Evolutionary conservation across 2,329 filamentous ascomycete species (phyloP), one percentile per base, ranked within the genome.

Genomic region (Celoporthe dispersa): DNA sequence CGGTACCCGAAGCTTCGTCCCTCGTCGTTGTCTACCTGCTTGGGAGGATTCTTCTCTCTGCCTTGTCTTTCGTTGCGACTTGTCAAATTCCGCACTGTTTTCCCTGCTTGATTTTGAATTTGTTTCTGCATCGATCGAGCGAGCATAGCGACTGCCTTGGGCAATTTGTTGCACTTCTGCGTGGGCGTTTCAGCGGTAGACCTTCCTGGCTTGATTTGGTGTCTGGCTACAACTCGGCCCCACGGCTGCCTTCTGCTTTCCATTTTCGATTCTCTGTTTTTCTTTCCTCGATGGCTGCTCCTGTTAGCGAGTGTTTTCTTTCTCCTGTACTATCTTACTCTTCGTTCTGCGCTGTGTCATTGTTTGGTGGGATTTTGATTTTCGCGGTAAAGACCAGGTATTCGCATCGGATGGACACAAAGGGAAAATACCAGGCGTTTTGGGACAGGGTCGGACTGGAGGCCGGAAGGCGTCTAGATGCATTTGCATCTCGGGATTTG

Each of bases 391-490:
- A 53, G 64, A 57, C 25, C 51, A 41, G 66, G 48, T 41, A 66
- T 51, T 55, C 66, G 70, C 70, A 70, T 72, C 53, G 68, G 70
- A 39, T 55, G 68, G 70, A 37, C 33, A 60, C 71, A 74, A n/a
- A n/a, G 74, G 74, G 75, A 73, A 73, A 75, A 79, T 77, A 79
- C 75, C 76, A 78, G 77, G 78, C 73, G 78, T 80, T 77, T 71
- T 71, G 75, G 74, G 71, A 73, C 59, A 37, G 57, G 64, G 41
- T 19, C 41, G 41, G 68, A 44, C 60, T 25, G 37, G 44, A n/a
- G 64, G 55, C 35, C 41, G 41, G 44, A 44, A 35, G 39, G 55
- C 61, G 65, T 62, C 35, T 60, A 53, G 64, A 60, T 69, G 51
- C 53, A 68, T 39, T 59, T 62, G 53, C 48, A 51, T 48, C 57